Conservation (phyloP, 148 eudicot genomes). For the Arctostaphylos glauca region DNA sequence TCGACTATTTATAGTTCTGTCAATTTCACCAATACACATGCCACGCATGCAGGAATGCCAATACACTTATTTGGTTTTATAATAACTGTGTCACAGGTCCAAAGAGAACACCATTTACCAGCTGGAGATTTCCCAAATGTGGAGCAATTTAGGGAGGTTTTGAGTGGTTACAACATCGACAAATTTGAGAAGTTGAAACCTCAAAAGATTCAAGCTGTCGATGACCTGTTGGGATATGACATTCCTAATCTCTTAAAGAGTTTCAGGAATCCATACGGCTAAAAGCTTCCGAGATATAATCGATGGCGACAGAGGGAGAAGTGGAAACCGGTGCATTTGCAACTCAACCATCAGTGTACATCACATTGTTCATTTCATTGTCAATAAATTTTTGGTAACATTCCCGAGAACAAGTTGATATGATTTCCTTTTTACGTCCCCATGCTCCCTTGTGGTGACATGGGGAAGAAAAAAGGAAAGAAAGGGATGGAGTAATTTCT, state of each 20-base stretch:
- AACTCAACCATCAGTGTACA: neutral
- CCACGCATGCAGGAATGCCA: neutral
- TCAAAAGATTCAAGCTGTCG: slow-evolving; percentile 68
- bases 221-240: slow-evolving; percentile 80
- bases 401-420: neutral
- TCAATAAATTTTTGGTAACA: neutral
- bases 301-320: no score
- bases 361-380: neutral
- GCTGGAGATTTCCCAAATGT: slow-evolving; percentile 74
- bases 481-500: no score
- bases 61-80: neutral
- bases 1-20: no score
- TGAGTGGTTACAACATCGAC: slow-evolving; percentile 64
- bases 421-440: no score
- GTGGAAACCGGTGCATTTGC: no score
- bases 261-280: slow-evolving; percentile 73
- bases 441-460: no score
- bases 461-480: no score
- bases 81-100: slow-evolving; percentile 41
- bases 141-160: slow-evolving; percentile 66
- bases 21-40: no score
- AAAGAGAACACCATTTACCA: slow-evolving; percentile 68
- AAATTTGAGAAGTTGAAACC: slow-evolving; percentile 73
- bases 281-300: neutral
- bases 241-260: slow-evolving; percentile 69